A percentile compares a stretch with the other conserved stretches of the same genome.
These are phyloP conservation scores for Phytophthora sansomeana DNA, from an alignment of 352 stramenopile genomes.

Conservation along the genomic window DNA sequence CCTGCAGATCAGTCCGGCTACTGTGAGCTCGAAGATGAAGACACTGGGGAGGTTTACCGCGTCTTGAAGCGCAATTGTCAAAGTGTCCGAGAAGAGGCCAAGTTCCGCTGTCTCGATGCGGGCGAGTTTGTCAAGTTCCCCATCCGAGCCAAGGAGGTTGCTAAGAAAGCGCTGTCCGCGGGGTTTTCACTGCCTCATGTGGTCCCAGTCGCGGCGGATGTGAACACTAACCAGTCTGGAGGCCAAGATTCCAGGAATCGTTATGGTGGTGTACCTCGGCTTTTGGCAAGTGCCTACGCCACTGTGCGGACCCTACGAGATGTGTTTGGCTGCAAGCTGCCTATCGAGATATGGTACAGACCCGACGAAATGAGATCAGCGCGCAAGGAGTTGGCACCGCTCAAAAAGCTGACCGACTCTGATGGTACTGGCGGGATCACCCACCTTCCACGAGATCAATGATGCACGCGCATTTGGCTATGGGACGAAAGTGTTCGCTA, in stretches of 20 bases:
- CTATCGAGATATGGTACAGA: constrained; percentile 65
- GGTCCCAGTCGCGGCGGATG: constrained; percentile 8
- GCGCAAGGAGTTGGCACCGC: constrained; percentile 6
- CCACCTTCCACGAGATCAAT: constrained; percentile 40
- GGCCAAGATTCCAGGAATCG: constrained; percentile 24
- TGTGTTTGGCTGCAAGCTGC: constrained; percentile 33
- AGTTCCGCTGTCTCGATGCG: constrained; percentile 61
- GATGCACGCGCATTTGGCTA: constrained; percentile 53
- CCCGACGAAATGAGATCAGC: constrained; percentile 38
- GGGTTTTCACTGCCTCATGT: constrained; percentile 25
- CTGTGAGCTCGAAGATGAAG: constrained; percentile 52
- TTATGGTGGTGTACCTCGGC: constrained; percentile 32
- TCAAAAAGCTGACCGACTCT: constrained; percentile 26
- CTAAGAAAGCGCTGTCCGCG: constrained; percentile 30
- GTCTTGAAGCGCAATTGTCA: constrained; percentile 61
- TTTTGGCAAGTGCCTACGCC: constrained; percentile 26
- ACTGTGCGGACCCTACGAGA: constrained; percentile 23
- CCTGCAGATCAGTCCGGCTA: constrained; percentile 47
- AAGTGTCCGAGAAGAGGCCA: constrained; percentile 50
- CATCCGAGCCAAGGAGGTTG: constrained; percentile 37
- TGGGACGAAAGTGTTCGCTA: constrained; percentile 56
- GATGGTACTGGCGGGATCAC: constrained; percentile 27
- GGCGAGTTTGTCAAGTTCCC: constrained; percentile 71
- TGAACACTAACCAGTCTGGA: constrained; percentile 18
- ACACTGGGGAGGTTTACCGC: constrained; percentile 36